Conservation (phyloP, 352 stramenopile species). For the Pythium sp. region DNA sequence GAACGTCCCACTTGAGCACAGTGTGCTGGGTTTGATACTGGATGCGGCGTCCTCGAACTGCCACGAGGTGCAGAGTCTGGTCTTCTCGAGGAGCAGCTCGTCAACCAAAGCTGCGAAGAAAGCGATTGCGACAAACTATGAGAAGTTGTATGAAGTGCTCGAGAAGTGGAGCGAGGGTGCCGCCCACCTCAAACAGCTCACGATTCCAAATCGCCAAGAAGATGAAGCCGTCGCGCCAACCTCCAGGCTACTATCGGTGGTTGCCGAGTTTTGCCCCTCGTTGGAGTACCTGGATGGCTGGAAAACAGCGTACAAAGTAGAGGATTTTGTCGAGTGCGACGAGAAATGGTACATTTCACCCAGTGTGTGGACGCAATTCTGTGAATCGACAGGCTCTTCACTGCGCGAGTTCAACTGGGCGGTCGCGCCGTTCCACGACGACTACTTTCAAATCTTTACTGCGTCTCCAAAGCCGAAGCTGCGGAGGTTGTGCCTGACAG, state of each 20-base stretch:
- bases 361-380: slow-evolving; percentile 8
- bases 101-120: slow-evolving; percentile 3
- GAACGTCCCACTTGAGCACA: slow-evolving; percentile 20
- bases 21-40: slow-evolving; percentile 11
- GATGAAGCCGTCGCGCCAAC: slow-evolving; percentile 4
- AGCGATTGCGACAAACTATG: slow-evolving; percentile 2
- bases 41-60: slow-evolving; percentile 12
- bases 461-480: slow-evolving; percentile 10
- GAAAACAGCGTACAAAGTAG: slow-evolving; percentile 18
- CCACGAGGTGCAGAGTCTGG: slow-evolving; percentile 14
- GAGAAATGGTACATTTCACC: slow-evolving; percentile 20
- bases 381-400: background rate
- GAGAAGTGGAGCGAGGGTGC: slow-evolving; percentile 12
- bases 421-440: slow-evolving; percentile 17
- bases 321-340: slow-evolving; percentile 21
- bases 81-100: slow-evolving; percentile 17
- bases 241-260: slow-evolving; percentile 10
- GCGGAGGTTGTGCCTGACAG: slow-evolving; percentile 8
- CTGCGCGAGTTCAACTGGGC: slow-evolving; percentile 22
- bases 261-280: slow-evolving; percentile 17
- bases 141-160: slow-evolving; percentile 19
- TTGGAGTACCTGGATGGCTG: slow-evolving; percentile 31
- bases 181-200: slow-evolving; percentile 20
- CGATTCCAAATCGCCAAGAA: slow-evolving; percentile 20
- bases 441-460: slow-evolving; percentile 14